phyloP scores from a whole-genome alignment of 257 asterid genomes.

The Linaria vulgaris region DNA sequence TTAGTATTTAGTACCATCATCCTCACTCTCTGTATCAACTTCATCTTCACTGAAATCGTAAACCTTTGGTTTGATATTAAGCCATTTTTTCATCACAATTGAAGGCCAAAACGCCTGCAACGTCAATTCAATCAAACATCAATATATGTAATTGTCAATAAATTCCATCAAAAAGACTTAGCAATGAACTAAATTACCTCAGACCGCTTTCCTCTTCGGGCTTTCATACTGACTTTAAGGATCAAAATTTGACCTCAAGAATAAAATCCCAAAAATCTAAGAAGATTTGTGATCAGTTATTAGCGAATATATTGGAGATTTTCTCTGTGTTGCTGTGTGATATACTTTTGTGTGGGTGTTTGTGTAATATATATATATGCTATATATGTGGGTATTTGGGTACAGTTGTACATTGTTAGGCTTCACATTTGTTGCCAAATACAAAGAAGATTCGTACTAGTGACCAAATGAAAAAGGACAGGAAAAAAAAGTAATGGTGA shows the following conservation, averaged over 20 bases:
- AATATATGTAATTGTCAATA: slow-evolving; percentile 15
- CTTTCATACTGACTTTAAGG: slow-evolving; percentile 36
- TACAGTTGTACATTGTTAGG: slow-evolving; percentile 30
- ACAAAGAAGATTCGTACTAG: slow-evolving; percentile 50
- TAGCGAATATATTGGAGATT: slow-evolving; percentile 18
- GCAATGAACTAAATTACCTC: slow-evolving; percentile 42
- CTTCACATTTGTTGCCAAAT: slow-evolving; percentile 35
- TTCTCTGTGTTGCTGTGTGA: background rate
- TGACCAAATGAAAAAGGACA: slow-evolving; percentile 52
- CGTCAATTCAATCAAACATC: slow-evolving; percentile 5
- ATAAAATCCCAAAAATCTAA: slow-evolving; percentile 22
- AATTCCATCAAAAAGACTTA: slow-evolving; percentile 19
- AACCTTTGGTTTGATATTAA: slow-evolving; percentile 72
- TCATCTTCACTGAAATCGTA: slow-evolving; percentile 92
- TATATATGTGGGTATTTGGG: background rate
- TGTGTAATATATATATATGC: background rate
- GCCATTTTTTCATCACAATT: slow-evolving; percentile 93
- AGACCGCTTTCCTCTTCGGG: slow-evolving; percentile 51
- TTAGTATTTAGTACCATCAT: slow-evolving; percentile 54
- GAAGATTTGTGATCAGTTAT: slow-evolving; percentile 1
- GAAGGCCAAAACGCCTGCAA: slow-evolving; percentile 86
- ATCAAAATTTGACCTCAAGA: slow-evolving; percentile 24
- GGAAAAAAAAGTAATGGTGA: slow-evolving; percentile 48
- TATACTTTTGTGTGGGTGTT: background rate
- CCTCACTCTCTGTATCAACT: slow-evolving; percentile 91